Base-by-base conservation (phyloP, 345 rosid species). In the Citrus trifoliata region DNA sequence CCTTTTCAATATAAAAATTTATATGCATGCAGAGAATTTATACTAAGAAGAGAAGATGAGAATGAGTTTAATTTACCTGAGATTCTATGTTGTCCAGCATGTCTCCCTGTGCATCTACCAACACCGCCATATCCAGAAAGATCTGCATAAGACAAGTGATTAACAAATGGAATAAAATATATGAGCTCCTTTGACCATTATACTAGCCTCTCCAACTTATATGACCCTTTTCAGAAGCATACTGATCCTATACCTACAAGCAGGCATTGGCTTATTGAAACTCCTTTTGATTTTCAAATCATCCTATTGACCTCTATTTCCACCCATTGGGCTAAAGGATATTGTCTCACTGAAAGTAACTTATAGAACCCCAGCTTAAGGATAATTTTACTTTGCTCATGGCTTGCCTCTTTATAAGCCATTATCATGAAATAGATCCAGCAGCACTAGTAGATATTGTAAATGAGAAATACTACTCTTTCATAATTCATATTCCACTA, bases 41-140 rank as follows among this genome's bases (percentile, higher is more conserved):
- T 19, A 30, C 22, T 4, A 4, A 7, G n/a, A 16, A 16, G 7
- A 61, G 3, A 25, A 8, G 22, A 74, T 21, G 27, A 8, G 7
- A 12, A 33, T n/a, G 13, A 32, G 74, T 32, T 67, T 40, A 25
- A 8, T 42, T 70, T 88, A 94, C 98, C 91, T 94, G 94, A 40
- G 91, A 84, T 85, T 97, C 99, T 70, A 94, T 97, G 85, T 91
- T 89, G 89, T 97, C 92, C 3, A 97, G 85, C 98, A 94, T 87
- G 72, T 97, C 98, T 72, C 98, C 98, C 70, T 94, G 98, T 59
- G 95, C 93, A 70, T 97, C 95, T 61, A 94, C 98, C 85, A 97
- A 78, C 67, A 94, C 99, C 1, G 98, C 98, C 93, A 97, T 94
- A 79, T 97, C 98, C 66, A 94, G 83, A 86, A 93, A 97, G 80